Evolutionary conservation across 2,329 filamentous ascomycete species (phyloP).

Genomic region (Colletotrichum liaoningense): DNA sequence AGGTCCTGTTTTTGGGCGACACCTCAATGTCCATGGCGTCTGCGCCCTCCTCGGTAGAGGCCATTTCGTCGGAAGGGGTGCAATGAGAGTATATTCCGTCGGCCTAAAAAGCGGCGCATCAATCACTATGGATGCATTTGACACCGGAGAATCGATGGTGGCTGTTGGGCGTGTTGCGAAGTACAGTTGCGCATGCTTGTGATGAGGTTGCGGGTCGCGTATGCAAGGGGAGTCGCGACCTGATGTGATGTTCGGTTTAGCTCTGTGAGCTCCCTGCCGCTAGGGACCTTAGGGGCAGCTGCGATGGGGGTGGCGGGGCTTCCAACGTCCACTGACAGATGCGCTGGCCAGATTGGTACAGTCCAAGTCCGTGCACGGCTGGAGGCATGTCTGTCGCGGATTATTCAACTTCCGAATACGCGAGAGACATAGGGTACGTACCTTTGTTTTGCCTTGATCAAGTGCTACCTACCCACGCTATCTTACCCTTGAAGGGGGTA

Average conservation of each 20-base stretch:
- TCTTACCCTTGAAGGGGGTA: too few species aligned
- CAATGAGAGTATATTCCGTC: neutral
- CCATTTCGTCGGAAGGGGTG: constrained; percentile 35
- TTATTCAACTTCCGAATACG: too few species aligned
- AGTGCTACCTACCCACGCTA: too few species aligned
- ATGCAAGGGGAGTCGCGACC: constrained; percentile 29
- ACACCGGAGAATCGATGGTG: neutral
- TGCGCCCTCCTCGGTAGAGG: constrained; percentile 33
- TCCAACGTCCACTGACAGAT: constrained; percentile 24
- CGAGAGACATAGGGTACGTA: too few species aligned
- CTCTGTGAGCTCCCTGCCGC: constrained; percentile 30
- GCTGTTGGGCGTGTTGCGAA: neutral
- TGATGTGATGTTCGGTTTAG: constrained; percentile 17
- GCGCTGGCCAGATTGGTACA: neutral
- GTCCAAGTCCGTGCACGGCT: neutral
- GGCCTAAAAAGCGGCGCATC: neutral
- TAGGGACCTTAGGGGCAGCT: constrained; percentile 8
- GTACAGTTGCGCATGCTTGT: constrained; percentile 21
- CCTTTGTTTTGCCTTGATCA: too few species aligned
- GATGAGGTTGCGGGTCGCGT: constrained; percentile 30
- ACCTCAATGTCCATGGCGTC: constrained; percentile 45
- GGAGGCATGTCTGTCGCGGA: too few species aligned
- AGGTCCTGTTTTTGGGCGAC: constrained; percentile 48
- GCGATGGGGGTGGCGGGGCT: constrained; percentile 7
- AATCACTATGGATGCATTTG: constrained; percentile 18